Evolutionary conservation across 106 monocot genomes (phyloP).

Genomic region (Dioscorea zingiberensis): DNA sequence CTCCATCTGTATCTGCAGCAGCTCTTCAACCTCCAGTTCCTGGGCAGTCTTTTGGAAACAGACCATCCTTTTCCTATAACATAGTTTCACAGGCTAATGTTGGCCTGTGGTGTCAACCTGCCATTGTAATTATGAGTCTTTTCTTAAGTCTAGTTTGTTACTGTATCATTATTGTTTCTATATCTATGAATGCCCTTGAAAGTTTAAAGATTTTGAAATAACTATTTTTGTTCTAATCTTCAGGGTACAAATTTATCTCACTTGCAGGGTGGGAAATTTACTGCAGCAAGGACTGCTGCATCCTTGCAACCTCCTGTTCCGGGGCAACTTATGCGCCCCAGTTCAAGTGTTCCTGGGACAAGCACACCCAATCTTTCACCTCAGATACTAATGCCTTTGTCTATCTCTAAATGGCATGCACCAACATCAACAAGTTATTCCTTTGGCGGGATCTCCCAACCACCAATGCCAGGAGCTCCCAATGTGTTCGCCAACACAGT

Average conservation of each 20-base stretch:
- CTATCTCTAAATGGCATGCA: constrained; percentile 30
- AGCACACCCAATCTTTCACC: constrained; percentile 21
- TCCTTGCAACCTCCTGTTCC: constrained; percentile 68
- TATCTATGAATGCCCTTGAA: neutral
- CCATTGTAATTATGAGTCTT: constrained; percentile 63
- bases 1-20: constrained; percentile 51
- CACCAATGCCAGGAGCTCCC: constrained; percentile 11
- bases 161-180: neutral
- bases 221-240: neutral
- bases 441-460: constrained; percentile 23
- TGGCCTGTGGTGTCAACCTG: constrained; percentile 81
- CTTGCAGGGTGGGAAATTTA: constrained; percentile 23
- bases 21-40: constrained; percentile 93
- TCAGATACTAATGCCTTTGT: constrained; percentile 22
- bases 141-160: constrained; percentile 5
- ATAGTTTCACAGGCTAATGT: constrained; percentile 47
- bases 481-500: neutral
- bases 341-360: constrained; percentile 29
- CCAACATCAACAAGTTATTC: constrained; percentile 38
- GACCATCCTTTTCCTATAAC: constrained; percentile 86
- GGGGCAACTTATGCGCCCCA: constrained; percentile 29
- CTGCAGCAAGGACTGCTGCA: constrained; percentile 18
- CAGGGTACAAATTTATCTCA: constrained; percentile 40
- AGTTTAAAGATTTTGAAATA: neutral
- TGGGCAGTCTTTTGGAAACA: constrained; percentile 49